Conservation (phyloP, 768 basidiomycete species). For the Psilocybe azurescens region DNA sequence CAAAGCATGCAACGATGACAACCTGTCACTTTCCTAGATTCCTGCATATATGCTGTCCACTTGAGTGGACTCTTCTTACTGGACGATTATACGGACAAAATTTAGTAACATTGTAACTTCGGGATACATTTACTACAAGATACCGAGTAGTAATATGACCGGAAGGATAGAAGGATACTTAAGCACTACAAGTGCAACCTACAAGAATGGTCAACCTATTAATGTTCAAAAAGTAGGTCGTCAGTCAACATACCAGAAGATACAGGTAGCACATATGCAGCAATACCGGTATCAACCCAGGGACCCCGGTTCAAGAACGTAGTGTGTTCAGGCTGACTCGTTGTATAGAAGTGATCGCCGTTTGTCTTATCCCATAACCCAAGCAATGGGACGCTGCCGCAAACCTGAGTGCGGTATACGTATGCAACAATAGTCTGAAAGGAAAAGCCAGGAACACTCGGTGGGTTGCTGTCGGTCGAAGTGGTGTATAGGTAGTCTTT, state of each 20-base stretch:
- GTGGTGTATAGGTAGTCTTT: neutral
- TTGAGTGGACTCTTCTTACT: too few species aligned
- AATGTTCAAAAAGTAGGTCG: too few species aligned
- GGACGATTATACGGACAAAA: too few species aligned
- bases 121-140: too few species aligned
- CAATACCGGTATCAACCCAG: neutral
- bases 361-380: neutral
- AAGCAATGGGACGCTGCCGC: constrained; percentile 1
- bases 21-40: too few species aligned
- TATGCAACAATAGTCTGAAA: neutral
- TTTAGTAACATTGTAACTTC: too few species aligned
- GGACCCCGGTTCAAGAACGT: neutral
- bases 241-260: neutral
- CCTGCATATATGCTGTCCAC: too few species aligned
- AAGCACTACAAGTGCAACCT: too few species aligned
- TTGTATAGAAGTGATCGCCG: neutral
- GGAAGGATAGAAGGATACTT: too few species aligned
- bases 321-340: neutral
- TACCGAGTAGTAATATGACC: too few species aligned
- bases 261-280: neutral
- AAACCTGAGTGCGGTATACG: constrained; percentile 2
- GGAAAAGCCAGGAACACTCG: neutral
- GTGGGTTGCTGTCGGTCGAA: neutral
- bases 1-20: too few species aligned
- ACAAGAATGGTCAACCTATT: too few species aligned